A percentile compares a stretch with the other conserved stretches of the same genome.
Conservation (phyloP, 2,329 filamentous ascomycete species). For the Ophioceras dolichostomum region DNA sequence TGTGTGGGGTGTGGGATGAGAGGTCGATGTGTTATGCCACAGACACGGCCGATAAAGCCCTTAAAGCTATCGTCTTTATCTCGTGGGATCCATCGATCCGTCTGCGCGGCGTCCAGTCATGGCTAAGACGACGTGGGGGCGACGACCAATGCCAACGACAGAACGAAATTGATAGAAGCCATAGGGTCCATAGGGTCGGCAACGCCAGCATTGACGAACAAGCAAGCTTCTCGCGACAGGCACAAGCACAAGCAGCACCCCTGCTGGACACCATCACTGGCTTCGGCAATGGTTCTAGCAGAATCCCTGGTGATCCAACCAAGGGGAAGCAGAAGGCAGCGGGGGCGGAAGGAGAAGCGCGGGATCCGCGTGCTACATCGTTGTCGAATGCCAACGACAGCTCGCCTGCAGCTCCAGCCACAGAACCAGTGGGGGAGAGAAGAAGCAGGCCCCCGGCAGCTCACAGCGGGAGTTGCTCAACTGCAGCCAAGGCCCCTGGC, state of each 20-base stretch:
- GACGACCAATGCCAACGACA: not conserved
- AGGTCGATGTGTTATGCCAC: conserved; percentile 32
- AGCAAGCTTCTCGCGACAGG: too few relatives aligned
- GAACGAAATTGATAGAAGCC: not conserved
- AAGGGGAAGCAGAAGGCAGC: not conserved
- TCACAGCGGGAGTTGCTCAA: too few relatives aligned
- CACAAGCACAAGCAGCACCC: not conserved
- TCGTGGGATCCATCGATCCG: conserved; percentile 27
- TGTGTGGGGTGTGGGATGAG: conserved; percentile 33
- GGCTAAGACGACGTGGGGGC: conserved; percentile 11
- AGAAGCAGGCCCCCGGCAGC: too few relatives aligned
- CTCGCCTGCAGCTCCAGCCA: not conserved
- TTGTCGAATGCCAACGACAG: not conserved
- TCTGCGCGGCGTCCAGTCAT: conserved; percentile 14
- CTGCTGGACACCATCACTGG: not conserved
- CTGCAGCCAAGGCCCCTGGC: too few relatives aligned
- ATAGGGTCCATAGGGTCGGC: not conserved
- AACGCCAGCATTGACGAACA: not conserved
- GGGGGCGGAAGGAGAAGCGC: not conserved
- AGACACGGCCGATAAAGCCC: conserved; percentile 15
- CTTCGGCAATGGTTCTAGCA: not conserved
- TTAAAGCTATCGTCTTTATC: conserved; percentile 25
- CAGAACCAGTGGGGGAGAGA: not conserved
- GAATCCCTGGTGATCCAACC: not conserved
- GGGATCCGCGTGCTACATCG: too few relatives aligned